Evolutionary conservation across 345 rosid species (phyloP), one percentile per base, ranked within the genome.

Genomic region (Punica granatum): DNA sequence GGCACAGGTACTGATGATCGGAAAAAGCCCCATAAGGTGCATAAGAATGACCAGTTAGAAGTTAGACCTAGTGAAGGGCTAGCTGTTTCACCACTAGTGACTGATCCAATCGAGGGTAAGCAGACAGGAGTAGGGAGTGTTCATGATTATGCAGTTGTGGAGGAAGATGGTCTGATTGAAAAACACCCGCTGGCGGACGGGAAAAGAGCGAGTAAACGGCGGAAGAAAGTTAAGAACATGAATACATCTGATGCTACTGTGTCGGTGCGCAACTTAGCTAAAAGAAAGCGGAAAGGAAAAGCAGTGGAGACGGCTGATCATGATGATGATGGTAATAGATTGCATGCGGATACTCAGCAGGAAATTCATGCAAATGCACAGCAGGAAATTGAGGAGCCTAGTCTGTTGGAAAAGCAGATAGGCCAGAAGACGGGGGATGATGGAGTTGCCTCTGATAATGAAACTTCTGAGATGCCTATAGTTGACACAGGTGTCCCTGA

Each of bases 271-370:
- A 90, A 75, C 66, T 33, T 78, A 32, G 78, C 68, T 72, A 53
- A 71, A 11, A 94, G 85, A 81, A 90, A 83, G 85, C 85, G 88
- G 73, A 89, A 84, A 81, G 73, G 67, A 43, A 91, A 86, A 83
- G 85, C 80, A 33, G 73, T 78, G 72, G 72, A 72, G 67, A 81
- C 75, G 49, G 56, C 69, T 69, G 85, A 79, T 62, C 74, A 76
- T 70, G 78, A 73, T 67, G 81, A 76, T 66, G 89, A 78, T 33
- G 76, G 77, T 74, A 72, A 79, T 72, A 72, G 76, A 28, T 67
- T 75, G 79, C 76, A 65, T 61, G 54, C 74, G 39, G 72, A 42
- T 31, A 63, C 61, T 74, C 74, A 65, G 67, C 84, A 67, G 80
- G n/a, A 37, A 37, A 37, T 11, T 37, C 76, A 63, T 62, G 49